A percentile compares a stretch with the other conserved stretches of the same genome.
Evolutionary conservation across 1,139 yeast species (phyloP).

Genomic region (Debaryomyces fabryi): DNA sequence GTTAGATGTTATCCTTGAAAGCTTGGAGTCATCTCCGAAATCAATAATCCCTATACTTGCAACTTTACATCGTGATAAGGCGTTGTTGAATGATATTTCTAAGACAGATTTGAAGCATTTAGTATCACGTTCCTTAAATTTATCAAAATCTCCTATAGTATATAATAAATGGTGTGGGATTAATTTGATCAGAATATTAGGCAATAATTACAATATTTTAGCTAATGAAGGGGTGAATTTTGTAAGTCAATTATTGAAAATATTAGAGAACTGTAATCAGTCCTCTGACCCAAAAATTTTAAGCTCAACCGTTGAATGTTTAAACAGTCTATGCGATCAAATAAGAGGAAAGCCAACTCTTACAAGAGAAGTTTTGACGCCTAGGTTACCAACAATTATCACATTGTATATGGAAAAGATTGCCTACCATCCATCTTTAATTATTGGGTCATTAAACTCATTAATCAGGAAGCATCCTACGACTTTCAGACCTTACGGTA

Average conservation of each 20-base stretch:
- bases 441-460: constrained; percentile 52
- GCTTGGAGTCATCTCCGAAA: constrained; percentile 37
- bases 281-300: constrained; percentile 44
- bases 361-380: constrained; percentile 82
- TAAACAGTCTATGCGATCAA: constrained; percentile 50
- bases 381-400: constrained; percentile 68
- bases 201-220: constrained; percentile 55
- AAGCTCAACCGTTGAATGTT: constrained; percentile 52
- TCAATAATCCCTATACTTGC: constrained; percentile 39
- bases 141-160: constrained; percentile 52
- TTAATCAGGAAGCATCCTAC: constrained; percentile 67
- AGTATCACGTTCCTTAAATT: constrained; percentile 55
- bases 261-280: constrained; percentile 54
- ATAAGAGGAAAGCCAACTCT: constrained; percentile 83
- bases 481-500: constrained; percentile 78
- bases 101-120: constrained; percentile 61
- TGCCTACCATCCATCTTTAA: constrained; percentile 38
- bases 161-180: constrained; percentile 66
- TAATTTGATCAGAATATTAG: constrained; percentile 53
- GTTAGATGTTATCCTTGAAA: constrained; percentile 33
- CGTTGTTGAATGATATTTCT: constrained; percentile 41
- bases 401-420: constrained; percentile 53
- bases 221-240: constrained; percentile 63
- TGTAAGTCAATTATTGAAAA: constrained; percentile 56
- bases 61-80: constrained; percentile 31